A percentile compares a stretch with the other conserved stretches of the same genome.
Conservation (phyloP, 1,284 basidiomycete species). For the Tilletia caries region DNA sequence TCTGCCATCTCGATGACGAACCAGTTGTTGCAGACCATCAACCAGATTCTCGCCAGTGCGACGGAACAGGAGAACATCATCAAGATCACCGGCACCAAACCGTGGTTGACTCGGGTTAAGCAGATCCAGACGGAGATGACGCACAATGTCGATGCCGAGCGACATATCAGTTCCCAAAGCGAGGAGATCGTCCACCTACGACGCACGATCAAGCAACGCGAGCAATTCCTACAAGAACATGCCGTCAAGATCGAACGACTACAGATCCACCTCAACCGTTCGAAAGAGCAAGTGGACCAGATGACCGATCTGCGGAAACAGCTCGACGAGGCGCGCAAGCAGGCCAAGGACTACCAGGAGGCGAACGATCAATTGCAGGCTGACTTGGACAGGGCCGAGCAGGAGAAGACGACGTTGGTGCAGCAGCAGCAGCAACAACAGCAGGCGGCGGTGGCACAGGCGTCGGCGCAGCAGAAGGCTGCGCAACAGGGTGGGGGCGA, state of each 20-base stretch:
- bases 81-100: slow-evolving; percentile 54
- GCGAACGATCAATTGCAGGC: slow-evolving; percentile 87
- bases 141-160: slow-evolving; percentile 85
- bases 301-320: slow-evolving; percentile 77
- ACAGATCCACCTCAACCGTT: slow-evolving; percentile 82
- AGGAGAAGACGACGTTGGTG: slow-evolving; percentile 80
- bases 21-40: slow-evolving; percentile 25
- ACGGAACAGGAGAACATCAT: slow-evolving; percentile 46
- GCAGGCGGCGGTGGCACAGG: not conserved
- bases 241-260: slow-evolving; percentile 89
- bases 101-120: slow-evolving; percentile 83
- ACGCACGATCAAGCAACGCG: slow-evolving; percentile 69
- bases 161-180: slow-evolving; percentile 74
- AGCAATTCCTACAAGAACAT: slow-evolving; percentile 83
- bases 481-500: not conserved
- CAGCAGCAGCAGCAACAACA: slow-evolving; percentile 52
- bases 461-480: slow-evolving; percentile 14
- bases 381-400: slow-evolving; percentile 79
- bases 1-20: slow-evolving; percentile 24
- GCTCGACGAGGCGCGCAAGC: slow-evolving; percentile 73
- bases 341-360: slow-evolving; percentile 83
- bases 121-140: slow-evolving; percentile 78
- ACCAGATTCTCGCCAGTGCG: slow-evolving; percentile 32
- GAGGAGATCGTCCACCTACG: slow-evolving; percentile 84
- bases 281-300: slow-evolving; percentile 75